phyloP scores from a whole-genome alignment of 148 eudicot species.

The Drosera capensis region DNA sequence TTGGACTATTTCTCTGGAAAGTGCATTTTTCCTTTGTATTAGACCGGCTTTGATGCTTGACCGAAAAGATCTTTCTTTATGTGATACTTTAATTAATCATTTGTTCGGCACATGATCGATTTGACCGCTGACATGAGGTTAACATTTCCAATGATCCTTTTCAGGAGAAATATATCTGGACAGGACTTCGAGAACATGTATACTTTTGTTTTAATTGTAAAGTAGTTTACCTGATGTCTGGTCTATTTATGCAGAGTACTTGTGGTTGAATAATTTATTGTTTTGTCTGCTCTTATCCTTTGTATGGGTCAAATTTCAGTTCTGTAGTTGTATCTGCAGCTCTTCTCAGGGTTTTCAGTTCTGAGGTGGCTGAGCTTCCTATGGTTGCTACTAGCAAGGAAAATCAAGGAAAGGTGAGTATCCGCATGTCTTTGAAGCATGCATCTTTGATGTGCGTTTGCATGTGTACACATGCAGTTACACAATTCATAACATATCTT shows the following conservation, averaged over 20 bases:
- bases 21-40: no score
- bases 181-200: conserved; percentile 97
- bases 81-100: no score
- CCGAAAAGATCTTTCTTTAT: no score
- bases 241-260: not conserved
- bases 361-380: conserved; percentile 92
- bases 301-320: no score
- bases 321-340: conserved; percentile 83
- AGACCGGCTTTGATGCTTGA: no score
- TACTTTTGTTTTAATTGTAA: conserved; percentile 62
- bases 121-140: no score
- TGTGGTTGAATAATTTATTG: not conserved
- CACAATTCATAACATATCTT: no score
- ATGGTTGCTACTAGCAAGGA: conserved; percentile 86
- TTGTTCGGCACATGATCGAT: no score
- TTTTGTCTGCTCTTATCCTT: not conserved
- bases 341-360: conserved; percentile 78
- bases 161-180: conserved; percentile 91
- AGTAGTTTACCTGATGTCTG: conserved; percentile 15
- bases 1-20: no score
- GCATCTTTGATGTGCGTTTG: not conserved
- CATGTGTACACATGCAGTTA: no score
- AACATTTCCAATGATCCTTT: conserved; percentile 4
- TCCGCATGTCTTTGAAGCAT: no score
- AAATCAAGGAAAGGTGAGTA: conserved; percentile 71